phyloP scores from a whole-genome alignment of 805 yeast species.

The Ogataea glucozyma region DNA sequence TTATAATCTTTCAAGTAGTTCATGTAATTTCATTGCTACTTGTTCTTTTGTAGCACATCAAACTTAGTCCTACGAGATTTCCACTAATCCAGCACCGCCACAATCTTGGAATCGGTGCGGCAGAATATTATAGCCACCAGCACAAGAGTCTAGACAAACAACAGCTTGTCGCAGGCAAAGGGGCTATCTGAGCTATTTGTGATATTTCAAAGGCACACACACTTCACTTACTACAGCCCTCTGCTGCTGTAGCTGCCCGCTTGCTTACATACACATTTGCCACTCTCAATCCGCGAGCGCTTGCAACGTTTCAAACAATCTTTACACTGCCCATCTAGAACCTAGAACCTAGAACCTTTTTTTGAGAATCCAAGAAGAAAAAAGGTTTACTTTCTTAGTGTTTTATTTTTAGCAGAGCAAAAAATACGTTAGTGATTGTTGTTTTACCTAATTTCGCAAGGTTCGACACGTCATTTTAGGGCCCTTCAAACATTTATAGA shows the following conservation, averaged over 20 bases:
- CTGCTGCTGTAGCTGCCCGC: neutral
- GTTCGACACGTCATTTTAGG: constrained; percentile 1
- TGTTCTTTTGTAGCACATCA: neutral
- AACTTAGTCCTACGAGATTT: no score
- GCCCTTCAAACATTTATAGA: constrained; percentile 3
- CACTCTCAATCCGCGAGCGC: no score
- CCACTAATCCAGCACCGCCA: neutral
- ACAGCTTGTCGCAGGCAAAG: neutral
- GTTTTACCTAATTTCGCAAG: neutral
- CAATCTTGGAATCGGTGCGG: constrained; percentile 1
- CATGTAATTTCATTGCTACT: neutral
- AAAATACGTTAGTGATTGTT: neutral
- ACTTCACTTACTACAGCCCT: no score
- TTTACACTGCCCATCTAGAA: no score
- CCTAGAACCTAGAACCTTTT: no score
- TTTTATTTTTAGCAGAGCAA: constrained; percentile 8
- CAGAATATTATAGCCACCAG: constrained; percentile 2
- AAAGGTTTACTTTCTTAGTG: neutral
- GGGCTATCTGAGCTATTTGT: neutral
- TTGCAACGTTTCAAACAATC: no score
- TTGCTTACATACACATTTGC: no score
- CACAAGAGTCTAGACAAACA: constrained; percentile 2
- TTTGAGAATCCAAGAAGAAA: neutral
- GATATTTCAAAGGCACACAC: neutral
- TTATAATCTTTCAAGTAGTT: neutral